Evolutionary conservation across 78 protist species (phyloP), one percentile per base, ranked within the genome.

Genomic region (Dictyostelium brefeldianum): DNA sequence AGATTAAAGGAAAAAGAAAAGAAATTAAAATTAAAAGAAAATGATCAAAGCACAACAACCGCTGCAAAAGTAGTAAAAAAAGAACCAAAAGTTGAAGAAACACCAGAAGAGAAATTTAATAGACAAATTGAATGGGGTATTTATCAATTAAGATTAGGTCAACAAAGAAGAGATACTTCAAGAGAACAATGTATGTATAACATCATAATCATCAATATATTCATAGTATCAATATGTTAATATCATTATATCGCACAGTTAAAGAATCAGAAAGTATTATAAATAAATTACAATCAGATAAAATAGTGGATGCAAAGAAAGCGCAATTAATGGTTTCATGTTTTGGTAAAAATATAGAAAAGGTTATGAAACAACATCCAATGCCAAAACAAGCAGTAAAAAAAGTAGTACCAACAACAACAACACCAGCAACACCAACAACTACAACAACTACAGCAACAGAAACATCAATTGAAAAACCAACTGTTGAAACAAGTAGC

Each of bases 111-210:
- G 5, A 83, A 83, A 46, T 73, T 50, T 54, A 47, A 83, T 47
- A 83, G 81, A 83, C 65, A 83, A 46, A 62, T 83, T n/a, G 81
- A 83, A 71, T 83, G 91, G 91, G 65, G 67, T n/a, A 36, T 83
- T 18, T 71, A 48, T 73, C 91, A 83, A 56, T 71, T 83, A 43
- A 70, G 73, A 22, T 41, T 83, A 43, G 91, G 91, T n/a, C 46
- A 71, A 54, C 91, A 83, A 83, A 69, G 91, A 71, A 83, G 47
- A 56, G 91, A 73, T 73, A 62, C 91, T 14, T 18, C 67, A 48
- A 83, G 56, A 73, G 73, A 73, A 22, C 91, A 83, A 71, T 36
- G 81, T 82, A 70, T 29, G 47, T 81, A 17, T 43, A 5, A 4
- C 20, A 12, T 41, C 25, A 7, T 22, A 27, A 54, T 17, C 10